Evolutionary conservation across 164 flowering plant species (phyloP).

Genomic region (Umbellularia californica): DNA sequence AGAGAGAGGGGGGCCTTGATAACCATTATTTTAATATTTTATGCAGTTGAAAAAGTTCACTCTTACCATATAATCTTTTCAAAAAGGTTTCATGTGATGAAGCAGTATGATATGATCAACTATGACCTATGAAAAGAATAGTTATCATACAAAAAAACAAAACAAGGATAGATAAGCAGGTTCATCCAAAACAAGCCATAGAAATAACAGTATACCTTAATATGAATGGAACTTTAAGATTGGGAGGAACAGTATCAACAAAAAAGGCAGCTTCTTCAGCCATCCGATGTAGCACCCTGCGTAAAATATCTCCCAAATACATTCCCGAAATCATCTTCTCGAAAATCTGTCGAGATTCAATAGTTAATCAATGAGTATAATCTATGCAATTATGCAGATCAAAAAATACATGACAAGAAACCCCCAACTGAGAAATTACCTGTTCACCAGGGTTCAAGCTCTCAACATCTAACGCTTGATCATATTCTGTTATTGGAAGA

Average conservation of each 20-base stretch:
- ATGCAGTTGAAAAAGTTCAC: not conserved
- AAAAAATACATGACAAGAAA: not conserved
- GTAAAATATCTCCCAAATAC: conserved; percentile 93
- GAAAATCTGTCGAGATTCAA: conserved; percentile 53
- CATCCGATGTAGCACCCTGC: conserved; percentile 67
- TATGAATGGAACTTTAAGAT: conserved; percentile 60
- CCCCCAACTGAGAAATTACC: conserved; percentile 27
- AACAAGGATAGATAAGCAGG: not conserved
- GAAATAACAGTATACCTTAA: conserved; percentile 42
- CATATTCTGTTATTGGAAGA: conserved; percentile 87
- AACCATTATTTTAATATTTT: no score
- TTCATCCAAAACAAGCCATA: conserved; percentile 14
- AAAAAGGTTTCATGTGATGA: not conserved
- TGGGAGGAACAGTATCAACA: conserved; percentile 81
- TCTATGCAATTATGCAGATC: not conserved
- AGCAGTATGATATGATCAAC: not conserved
- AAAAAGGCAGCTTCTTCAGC: conserved; percentile 94
- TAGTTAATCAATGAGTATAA: not conserved
- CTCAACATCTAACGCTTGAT: conserved; percentile 69
- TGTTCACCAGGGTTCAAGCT: conserved; percentile 90
- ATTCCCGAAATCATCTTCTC: conserved; percentile 95
- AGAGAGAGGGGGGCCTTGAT: not conserved
- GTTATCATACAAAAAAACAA: not conserved
- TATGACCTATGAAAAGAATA: not conserved
- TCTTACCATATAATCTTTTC: not conserved